A percentile compares a stretch with the other conserved stretches of the same genome.
These are phyloP conservation scores for Artemisia annua DNA, from an alignment of 129 eudicot species.

Conservation along the genomic window DNA sequence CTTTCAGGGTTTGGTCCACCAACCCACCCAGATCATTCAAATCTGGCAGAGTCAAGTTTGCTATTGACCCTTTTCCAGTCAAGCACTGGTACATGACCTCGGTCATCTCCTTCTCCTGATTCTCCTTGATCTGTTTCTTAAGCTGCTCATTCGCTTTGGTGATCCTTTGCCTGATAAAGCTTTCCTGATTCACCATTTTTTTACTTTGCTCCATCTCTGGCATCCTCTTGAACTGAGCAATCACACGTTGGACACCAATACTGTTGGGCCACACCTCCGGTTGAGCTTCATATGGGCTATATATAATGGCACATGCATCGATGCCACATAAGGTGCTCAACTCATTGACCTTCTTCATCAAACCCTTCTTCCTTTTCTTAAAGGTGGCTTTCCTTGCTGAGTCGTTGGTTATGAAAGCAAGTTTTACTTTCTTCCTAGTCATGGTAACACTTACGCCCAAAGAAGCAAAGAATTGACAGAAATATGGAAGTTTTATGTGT, in stretches of 20 bases:
- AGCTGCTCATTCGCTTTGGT: conserved; percentile 33
- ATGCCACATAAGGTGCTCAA: conserved; percentile 38
- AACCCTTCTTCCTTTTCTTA: conserved; percentile 45
- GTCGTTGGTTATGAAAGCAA: conserved; percentile 39
- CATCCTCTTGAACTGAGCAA: conserved; percentile 38
- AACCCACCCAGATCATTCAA: conserved; percentile 49
- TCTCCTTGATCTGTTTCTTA: conserved; percentile 42
- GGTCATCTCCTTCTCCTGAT: conserved; percentile 53
- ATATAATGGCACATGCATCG: conserved; percentile 40
- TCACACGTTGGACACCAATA: conserved; percentile 29
- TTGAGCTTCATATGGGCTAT: conserved; percentile 31
- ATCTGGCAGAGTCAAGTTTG: conserved; percentile 39
- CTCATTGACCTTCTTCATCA: conserved; percentile 45
- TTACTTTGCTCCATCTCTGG: conserved; percentile 46
- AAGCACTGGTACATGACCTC: conserved; percentile 55
- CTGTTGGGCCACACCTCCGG: conserved; percentile 44
- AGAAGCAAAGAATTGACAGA: conserved; percentile 25
- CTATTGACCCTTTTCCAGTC: conserved; percentile 45
- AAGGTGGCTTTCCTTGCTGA: conserved; percentile 41
- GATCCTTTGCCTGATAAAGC: conserved; percentile 41
- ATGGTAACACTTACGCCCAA: conserved; percentile 11
- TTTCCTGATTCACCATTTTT: conserved; percentile 45
- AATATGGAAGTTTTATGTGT: conserved; percentile 31
- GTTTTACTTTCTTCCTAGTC: conserved; percentile 46
- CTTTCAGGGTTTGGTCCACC: conserved; percentile 49